Evolutionary conservation across 2,329 filamentous ascomycete genomes (phyloP).

Genomic region (Madurella mycetomatis): DNA sequence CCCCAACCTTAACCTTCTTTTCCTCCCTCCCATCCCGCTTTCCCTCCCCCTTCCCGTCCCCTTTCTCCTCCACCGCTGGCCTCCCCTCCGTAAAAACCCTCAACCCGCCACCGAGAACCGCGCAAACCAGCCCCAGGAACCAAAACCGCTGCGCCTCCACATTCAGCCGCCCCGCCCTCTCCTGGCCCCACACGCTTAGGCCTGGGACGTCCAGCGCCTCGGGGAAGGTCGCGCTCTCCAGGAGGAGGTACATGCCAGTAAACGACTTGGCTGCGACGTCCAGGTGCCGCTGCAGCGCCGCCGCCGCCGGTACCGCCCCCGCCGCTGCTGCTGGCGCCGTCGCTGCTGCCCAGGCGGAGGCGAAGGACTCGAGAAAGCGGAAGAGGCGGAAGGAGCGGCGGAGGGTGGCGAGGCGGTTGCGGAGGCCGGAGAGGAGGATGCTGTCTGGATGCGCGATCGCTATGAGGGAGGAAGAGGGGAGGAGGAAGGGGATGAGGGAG

Average conservation of each 20-base stretch:
- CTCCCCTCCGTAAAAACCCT: conserved; percentile 28
- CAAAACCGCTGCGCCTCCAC: conserved; percentile 65
- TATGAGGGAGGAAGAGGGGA: conserved; percentile 30
- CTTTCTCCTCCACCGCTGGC: conserved; percentile 4
- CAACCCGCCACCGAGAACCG: conserved; percentile 41
- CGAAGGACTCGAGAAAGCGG: conserved; percentile 60
- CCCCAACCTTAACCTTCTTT: conserved; percentile 19
- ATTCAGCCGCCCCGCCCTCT: conserved; percentile 43
- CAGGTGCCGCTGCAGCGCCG: conserved; percentile 39
- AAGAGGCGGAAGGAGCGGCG: conserved; percentile 65
- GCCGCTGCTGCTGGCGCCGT: conserved; percentile 18
- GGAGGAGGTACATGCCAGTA: conserved; percentile 61
- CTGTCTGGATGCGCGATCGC: conserved; percentile 27
- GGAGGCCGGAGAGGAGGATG: conserved; percentile 30
- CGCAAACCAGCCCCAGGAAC: conserved; percentile 58
- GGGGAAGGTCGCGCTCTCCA: conserved; percentile 61
- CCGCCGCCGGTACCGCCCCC: not conserved
- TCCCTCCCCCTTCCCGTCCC: conserved; percentile 16
- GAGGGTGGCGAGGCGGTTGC: conserved; percentile 41
- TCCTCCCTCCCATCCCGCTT: conserved; percentile 13
- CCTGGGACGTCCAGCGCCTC: conserved; percentile 40
- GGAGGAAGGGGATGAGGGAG: conserved; percentile 13
- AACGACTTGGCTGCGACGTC: conserved; percentile 55
- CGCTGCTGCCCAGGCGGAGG: conserved; percentile 44
- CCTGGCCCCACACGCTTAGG: conserved; percentile 51